These are phyloP conservation scores for Cryphonectria radicalis DNA, from an alignment of 2,329 filamentous ascomycete genomes.

Conservation along the genomic window DNA sequence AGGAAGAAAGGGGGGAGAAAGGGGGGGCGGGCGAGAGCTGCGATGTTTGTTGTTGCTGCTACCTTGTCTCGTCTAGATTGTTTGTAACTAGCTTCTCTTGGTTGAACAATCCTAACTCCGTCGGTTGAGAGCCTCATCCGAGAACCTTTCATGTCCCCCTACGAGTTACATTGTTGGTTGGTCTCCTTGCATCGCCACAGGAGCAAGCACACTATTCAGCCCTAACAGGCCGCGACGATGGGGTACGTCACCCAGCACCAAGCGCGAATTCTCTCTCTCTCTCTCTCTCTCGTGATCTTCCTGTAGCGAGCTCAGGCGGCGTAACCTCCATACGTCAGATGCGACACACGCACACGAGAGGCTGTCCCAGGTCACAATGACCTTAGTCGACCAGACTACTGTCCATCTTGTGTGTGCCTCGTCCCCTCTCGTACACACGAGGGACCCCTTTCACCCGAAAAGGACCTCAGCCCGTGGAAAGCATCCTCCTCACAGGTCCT, in stretches of 20 bases:
- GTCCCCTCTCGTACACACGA: background rate
- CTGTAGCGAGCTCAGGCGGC: background rate
- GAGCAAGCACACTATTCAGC: background rate
- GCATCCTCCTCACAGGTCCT: constrained; percentile 44
- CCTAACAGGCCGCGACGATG: background rate
- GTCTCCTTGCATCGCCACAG: background rate
- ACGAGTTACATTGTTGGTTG: background rate
- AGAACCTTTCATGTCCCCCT: background rate
- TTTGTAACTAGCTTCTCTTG: background rate
- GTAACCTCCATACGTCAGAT: constrained; percentile 1
- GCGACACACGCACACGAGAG: background rate
- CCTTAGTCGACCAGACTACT: background rate
- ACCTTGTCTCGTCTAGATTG: background rate
- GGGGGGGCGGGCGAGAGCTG: background rate
- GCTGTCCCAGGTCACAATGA: background rate
- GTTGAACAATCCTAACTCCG: background rate
- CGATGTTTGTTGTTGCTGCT: background rate
- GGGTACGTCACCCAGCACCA: constrained; percentile 3
- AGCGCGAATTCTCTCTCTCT: background rate
- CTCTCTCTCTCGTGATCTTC: background rate
- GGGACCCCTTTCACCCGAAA: background rate
- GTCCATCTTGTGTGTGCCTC: background rate
- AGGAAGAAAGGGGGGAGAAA: too few relatives aligned
- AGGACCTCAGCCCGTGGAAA: background rate
- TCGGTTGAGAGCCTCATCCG: background rate